A percentile compares a stretch with the other conserved stretches of the same genome.
These are phyloP conservation scores for Podila epicladia DNA, from an alignment of 192 early-diverging fungal genomes.

Conservation along the genomic window DNA sequence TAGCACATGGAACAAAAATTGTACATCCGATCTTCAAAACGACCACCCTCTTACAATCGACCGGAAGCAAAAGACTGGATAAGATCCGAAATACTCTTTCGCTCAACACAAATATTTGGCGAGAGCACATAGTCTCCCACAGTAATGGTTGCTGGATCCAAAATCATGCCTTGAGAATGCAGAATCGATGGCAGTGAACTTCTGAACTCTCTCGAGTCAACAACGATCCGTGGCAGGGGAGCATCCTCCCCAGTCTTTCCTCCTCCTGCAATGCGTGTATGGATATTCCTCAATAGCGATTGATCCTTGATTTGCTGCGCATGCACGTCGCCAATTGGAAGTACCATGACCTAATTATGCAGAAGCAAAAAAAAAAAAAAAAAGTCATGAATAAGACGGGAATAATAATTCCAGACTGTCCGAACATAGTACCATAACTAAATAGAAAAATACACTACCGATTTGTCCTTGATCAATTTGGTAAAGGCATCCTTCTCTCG, in stretches of 20 bases:
- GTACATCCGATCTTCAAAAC: neutral
- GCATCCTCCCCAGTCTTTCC: constrained; percentile 36
- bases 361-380: too few species aligned
- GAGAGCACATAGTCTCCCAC: constrained; percentile 96
- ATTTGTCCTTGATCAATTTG: constrained; percentile 88
- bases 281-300: constrained; percentile 43
- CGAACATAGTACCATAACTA: too few species aligned
- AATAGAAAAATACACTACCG: constrained; percentile 54
- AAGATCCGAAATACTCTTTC: constrained; percentile 92
- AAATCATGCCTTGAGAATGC: constrained; percentile 76
- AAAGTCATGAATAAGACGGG: neutral
- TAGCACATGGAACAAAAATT: neutral
- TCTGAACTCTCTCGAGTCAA: constrained; percentile 94
- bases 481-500: constrained; percentile 96
- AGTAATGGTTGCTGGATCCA: constrained; percentile 86
- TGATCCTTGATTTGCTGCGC: constrained; percentile 40
- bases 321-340: constrained; percentile 70
- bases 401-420: neutral
- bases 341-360: constrained; percentile 72
- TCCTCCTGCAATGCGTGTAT: constrained; percentile 51
- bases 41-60: constrained; percentile 67
- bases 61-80: constrained; percentile 85
- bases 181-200: constrained; percentile 89
- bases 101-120: constrained; percentile 87
- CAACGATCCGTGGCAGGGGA: constrained; percentile 64